phyloP scores from a whole-genome alignment of 306 rosid species.

The Rosa multiflora region DNA sequence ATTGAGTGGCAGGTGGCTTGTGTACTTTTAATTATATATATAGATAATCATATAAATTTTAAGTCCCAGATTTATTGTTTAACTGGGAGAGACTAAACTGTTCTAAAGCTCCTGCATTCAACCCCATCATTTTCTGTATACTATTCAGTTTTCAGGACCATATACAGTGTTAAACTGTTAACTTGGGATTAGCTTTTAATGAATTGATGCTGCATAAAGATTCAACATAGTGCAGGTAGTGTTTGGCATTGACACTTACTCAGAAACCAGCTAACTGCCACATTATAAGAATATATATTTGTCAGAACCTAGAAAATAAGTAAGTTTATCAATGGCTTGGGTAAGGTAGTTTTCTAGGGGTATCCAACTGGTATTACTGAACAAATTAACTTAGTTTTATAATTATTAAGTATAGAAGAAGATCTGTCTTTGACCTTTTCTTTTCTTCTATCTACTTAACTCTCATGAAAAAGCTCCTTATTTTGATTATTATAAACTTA shows the following conservation, averaged over 20 bases:
- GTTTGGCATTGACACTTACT: background rate
- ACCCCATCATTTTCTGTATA: background rate
- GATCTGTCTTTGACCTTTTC: background rate
- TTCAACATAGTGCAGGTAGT: background rate
- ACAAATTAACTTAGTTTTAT: background rate
- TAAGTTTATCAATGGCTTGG: background rate
- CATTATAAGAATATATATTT: background rate
- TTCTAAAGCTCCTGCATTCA: background rate
- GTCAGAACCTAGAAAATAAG: background rate
- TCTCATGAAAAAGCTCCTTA: background rate
- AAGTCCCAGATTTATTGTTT: background rate
- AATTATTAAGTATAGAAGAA: background rate
- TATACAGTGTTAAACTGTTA: too few species aligned
- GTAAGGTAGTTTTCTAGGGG: background rate
- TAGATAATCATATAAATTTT: background rate
- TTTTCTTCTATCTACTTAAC: background rate
- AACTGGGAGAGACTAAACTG: background rate
- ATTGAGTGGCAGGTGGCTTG: background rate
- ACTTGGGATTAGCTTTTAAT: background rate
- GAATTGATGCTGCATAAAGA: background rate
- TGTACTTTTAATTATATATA: background rate
- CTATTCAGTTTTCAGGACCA: background rate
- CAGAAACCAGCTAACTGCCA: background rate
- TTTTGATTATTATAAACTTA: background rate
- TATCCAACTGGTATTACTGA: constrained; percentile 5